Evolutionary conservation across 1,139 yeast genomes (phyloP), one percentile per base, ranked within the genome.

Genomic region (Yamadazyma taylorii): DNA sequence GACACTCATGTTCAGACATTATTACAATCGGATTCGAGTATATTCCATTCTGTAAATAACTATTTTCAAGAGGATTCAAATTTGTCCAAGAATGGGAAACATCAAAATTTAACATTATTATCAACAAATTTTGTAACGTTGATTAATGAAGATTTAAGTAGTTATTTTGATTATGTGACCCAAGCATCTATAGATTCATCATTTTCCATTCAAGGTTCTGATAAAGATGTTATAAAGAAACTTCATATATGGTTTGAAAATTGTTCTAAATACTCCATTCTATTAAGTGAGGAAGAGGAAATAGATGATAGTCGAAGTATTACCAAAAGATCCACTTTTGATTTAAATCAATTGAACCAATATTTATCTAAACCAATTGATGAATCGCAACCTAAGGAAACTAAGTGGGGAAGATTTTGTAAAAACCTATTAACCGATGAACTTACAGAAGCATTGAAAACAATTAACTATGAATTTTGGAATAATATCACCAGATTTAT

Each of bases 151-250:
- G 40, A 47, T 23, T 29, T 46, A 19, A 12, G 37, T 11, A 17
- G 17, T 2, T 48, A 48, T 30, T 46, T 42, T 25, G 38, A 45
- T n/a, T 7, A 33, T 15, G 32, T 47, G 0, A 37, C 40, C 5
- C 34, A 34, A 26, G 48, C 51, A 4, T 39, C 50, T 4, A 26
- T 32, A n/a, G 34, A 42, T 24, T 19, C 38, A 6, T 34, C 50
- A 3, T 41, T 37, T 13, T 41, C 45, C 4, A 32, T 42, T 31
- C 32, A 32, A 3, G 13, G 30, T 11, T 5, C 8, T 4, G 16
- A 19, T 11, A 21, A 34, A 10, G 43, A 47, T 30, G 21, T 32
- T 2, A 21, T 39, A 1, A 40, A 43, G 22, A 24, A 24, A 6
- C 16, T 45, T 9, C 30, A 30, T 28, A 13, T 16, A 4, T 47